Evolutionary conservation across 108 stramenopile species (phyloP).

Genomic region (Nannochloropsis gaditana): DNA sequence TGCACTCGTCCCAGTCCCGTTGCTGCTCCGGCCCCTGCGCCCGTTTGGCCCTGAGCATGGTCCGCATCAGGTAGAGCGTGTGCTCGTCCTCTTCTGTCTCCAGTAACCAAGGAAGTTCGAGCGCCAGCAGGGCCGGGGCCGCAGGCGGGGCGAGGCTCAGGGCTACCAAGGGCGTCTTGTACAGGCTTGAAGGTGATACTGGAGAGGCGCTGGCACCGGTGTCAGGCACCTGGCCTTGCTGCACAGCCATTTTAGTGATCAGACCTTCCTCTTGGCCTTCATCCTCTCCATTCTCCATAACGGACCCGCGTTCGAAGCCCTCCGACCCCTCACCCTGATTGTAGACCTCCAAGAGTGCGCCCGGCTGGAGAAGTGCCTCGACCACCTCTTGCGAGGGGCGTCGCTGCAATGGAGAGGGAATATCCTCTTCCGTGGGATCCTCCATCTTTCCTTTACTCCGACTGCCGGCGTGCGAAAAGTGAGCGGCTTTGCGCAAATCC

Average conservation of each 20-base stretch:
- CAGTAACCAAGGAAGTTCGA: not conserved
- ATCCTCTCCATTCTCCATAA: not conserved
- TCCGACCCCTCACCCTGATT: not conserved
- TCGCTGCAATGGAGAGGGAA: not conserved
- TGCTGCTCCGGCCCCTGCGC: not conserved
- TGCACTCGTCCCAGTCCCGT: not conserved
- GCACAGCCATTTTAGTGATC: not conserved
- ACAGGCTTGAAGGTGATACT: not conserved
- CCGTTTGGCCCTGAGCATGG: not conserved
- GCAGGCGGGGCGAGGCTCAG: slow-evolving; percentile 2
- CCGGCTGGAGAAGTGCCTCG: not conserved
- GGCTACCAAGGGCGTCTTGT: slow-evolving; percentile 6
- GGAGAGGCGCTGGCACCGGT: not conserved
- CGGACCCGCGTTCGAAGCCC: not conserved
- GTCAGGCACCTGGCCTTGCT: not conserved
- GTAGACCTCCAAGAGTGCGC: not conserved
- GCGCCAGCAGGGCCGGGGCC: not conserved
- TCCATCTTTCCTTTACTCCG: not conserved
- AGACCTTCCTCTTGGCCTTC: not conserved
- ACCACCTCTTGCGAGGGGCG: not conserved
- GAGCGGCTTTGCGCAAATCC: not conserved
- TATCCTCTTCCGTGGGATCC: not conserved
- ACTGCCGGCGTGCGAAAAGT: not conserved
- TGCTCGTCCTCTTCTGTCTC: slow-evolving; percentile 3
- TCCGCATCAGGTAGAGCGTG: slow-evolving; percentile 5